Base-by-base conservation (phyloP, 129 eudicot species). In the Chrysanthemum lavandulifolium region DNA sequence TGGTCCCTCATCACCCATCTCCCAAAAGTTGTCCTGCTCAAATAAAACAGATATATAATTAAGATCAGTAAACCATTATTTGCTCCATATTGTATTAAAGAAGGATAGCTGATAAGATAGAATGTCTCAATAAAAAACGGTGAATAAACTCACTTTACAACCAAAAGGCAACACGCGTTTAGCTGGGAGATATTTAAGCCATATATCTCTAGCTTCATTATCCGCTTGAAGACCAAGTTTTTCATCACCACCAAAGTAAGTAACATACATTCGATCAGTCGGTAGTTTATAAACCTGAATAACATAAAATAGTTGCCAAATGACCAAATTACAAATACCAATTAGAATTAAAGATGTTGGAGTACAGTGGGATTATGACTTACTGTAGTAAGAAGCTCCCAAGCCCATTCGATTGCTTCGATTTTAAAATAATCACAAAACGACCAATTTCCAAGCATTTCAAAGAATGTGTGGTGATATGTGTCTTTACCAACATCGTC, bases 1-100 rank as follows among this genome's bases (percentile, higher is more conserved):
- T 36, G 99, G 99, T 57, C 99, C 99, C 67, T 97, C 90, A 78
- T 94, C 99, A 51, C 99, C 99, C 99, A 94, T 94, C 91, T 94
- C 99, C 99, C 99, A 94, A 64, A 94, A 94, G 78, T 94, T 94
- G 77, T 94, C 99, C 99, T 94, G 49, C 67, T 36, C 57, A 61
- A 21, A 73, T 8, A 59, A 72, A 43, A 68, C 65, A 51, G 72
- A 49, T 15, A 9, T 19, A 11, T 15, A 61, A 65, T 40, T 18
- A 51, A 29, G 21, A 68, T 50, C 51, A 68, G 56, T 25, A 67
- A 52, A 62, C 71, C 53, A 48, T 40, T 61, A 25, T 47, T 2
- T 29, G 19, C 59, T 67, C 31, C 57, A 62, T 36, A 31, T 3
- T 36, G 63, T 12, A 53, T 33, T 55, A 36, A 13, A 60, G 45